phyloP scores from a whole-genome alignment of 805 yeast genomes.

The Myxozyma lipomycoides region DNA sequence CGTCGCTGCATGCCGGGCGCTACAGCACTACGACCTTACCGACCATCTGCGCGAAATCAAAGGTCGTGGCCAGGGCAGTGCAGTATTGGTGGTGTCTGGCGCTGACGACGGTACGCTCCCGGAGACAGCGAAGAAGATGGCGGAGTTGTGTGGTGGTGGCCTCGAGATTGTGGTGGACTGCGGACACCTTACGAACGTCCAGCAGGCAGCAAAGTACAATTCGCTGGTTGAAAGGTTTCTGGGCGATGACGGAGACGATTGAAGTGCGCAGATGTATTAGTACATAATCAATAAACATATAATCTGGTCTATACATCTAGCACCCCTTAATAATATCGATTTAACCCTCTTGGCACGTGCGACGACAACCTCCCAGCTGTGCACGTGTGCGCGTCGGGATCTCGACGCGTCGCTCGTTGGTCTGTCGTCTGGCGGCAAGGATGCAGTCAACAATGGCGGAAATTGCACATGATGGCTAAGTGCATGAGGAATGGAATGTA shows the following conservation, averaged over 20 bases:
- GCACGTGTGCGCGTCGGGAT: no score
- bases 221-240: constrained; percentile 13
- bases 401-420: no score
- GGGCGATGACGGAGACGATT: background rate
- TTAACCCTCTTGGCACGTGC: no score
- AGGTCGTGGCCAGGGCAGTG: constrained; percentile 5
- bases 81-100: constrained; percentile 21
- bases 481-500: no score
- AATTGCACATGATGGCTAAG: no score
- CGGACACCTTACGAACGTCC: constrained; percentile 25
- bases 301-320: no score
- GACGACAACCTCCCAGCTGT: no score
- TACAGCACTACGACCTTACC: constrained; percentile 23
- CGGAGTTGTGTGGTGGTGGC: constrained; percentile 7
- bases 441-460: no score
- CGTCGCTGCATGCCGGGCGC: constrained; percentile 20
- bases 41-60: constrained; percentile 14
- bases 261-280: no score
- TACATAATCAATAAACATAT: no score
- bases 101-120: constrained; percentile 21
- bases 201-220: constrained; percentile 17
- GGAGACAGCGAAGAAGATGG: constrained; percentile 9
- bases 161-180: constrained; percentile 5
- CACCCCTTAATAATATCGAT: no score
- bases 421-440: no score